Evolutionary conservation across 1,139 yeast genomes (phyloP).

Genomic region (Wickerhamomyces sp.): DNA sequence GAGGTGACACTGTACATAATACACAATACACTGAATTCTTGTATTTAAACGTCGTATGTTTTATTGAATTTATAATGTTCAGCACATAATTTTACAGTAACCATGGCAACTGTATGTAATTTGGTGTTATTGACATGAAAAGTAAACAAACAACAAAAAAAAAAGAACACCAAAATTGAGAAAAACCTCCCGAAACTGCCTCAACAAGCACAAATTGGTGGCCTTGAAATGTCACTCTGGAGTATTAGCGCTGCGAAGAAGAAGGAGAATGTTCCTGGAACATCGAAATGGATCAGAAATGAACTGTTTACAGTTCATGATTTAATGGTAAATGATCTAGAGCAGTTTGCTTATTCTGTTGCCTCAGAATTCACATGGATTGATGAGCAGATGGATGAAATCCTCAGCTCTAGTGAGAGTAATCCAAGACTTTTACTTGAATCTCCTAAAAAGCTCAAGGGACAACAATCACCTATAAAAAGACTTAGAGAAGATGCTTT

Average conservation of each 20-base stretch:
- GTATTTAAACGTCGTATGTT: no score
- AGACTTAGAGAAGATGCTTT: constrained; percentile 17
- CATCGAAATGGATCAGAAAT: constrained; percentile 41
- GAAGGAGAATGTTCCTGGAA: constrained; percentile 32
- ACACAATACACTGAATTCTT: no score
- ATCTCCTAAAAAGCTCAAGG: constrained; percentile 30
- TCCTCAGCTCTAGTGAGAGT: constrained; percentile 22
- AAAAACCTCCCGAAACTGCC: no score
- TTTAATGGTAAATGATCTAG: constrained; percentile 29
- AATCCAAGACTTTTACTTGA: constrained; percentile 25
- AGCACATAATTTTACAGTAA: no score
- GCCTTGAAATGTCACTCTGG: constrained; percentile 22
- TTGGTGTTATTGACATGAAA: constrained; percentile 6
- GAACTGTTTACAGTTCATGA: constrained; percentile 33
- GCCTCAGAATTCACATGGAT: constrained; percentile 36
- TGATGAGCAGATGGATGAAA: constrained; percentile 31
- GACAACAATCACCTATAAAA: constrained; percentile 29
- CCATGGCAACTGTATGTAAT: constrained; percentile 3
- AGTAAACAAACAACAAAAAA: neutral
- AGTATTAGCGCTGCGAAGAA: constrained; percentile 24
- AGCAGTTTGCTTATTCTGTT: constrained; percentile 35
- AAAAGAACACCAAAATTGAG: neutral
- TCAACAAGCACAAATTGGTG: neutral
- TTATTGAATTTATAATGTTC: no score
- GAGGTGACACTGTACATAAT: no score